Conservation (phyloP, 2,329 filamentous ascomycete genomes). For the Calonectria leucothoes region DNA sequence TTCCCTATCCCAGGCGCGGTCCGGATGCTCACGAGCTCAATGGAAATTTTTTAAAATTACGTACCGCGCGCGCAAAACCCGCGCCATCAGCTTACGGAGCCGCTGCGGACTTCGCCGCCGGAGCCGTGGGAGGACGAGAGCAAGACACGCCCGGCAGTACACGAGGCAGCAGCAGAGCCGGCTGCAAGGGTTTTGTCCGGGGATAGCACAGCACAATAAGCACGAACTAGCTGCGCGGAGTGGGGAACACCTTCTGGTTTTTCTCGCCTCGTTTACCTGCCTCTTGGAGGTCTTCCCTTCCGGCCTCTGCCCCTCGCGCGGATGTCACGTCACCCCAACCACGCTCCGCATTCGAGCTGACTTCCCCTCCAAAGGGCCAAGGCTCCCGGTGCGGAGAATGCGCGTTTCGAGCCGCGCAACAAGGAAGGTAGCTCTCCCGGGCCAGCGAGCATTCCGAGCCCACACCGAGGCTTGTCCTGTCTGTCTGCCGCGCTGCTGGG, state of each 20-base stretch:
- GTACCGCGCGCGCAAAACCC: background rate
- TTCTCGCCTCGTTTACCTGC: background rate
- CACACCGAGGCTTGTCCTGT: constrained; percentile 15
- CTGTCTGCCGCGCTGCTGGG: background rate
- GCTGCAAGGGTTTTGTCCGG: background rate
- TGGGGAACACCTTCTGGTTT: background rate
- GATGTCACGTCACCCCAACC: constrained; percentile 14
- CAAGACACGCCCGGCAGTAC: background rate
- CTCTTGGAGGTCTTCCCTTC: constrained; percentile 8
- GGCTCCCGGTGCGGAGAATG: background rate
- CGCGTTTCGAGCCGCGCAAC: background rate
- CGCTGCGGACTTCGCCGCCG: constrained; percentile 4
- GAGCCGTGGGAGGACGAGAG: background rate
- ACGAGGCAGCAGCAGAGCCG: background rate
- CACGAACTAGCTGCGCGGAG: background rate
- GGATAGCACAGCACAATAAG: background rate
- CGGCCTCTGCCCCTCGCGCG: background rate
- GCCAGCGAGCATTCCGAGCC: constrained; percentile 6
- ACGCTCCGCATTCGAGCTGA: background rate
- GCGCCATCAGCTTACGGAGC: constrained; percentile 9
- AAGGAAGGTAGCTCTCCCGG: constrained; percentile 6
- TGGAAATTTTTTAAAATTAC: background rate
- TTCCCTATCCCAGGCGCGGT: background rate
- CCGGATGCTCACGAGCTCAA: background rate
- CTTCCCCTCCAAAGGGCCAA: background rate